Conservation (phyloP, 192 early-diverging fungal species). For the Geranomyces variabilis region DNA sequence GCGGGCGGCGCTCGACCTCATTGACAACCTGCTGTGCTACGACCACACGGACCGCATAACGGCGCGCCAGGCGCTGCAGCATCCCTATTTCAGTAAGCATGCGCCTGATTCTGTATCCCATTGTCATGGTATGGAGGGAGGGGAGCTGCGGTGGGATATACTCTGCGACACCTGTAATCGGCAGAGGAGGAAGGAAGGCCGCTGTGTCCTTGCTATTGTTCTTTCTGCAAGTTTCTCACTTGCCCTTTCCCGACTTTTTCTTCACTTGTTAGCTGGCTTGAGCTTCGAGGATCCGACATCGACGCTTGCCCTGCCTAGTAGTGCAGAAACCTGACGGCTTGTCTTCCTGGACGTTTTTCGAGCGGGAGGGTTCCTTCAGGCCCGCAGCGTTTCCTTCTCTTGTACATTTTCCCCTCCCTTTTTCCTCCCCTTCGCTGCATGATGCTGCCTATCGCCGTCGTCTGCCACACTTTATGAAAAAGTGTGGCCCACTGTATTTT, state of each 20-base stretch:
- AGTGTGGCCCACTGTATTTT: no score
- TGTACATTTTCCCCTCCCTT: no score
- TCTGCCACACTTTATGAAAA: no score
- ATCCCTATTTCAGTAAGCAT: conserved; percentile 73
- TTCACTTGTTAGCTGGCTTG: conserved; percentile 5
- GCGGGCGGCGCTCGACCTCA: conserved; percentile 80
- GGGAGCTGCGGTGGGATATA: no score
- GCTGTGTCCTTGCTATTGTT: not conserved
- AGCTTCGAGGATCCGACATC: not conserved
- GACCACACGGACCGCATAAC: conserved; percentile 91
- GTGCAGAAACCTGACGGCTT: conserved; percentile 3
- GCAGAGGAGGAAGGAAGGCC: not conserved
- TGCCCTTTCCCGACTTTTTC: no score
- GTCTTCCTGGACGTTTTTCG: no score
- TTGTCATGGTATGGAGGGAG: no score
- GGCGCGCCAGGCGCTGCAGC: conserved; percentile 85
- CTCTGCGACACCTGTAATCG: not conserved
- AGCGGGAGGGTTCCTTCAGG: no score
- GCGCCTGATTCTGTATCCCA: no score
- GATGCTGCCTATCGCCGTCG: no score
- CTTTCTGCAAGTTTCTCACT: conserved; percentile 1
- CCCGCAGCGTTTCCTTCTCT: no score
- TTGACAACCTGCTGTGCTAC: conserved; percentile 89
- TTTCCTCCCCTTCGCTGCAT: no score
- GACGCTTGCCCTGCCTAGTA: not conserved